Evolutionary conservation across 2,329 filamentous ascomycete genomes (phyloP), one percentile per base, ranked within the genome.

Genomic region (Ophiocordyceps australis): DNA sequence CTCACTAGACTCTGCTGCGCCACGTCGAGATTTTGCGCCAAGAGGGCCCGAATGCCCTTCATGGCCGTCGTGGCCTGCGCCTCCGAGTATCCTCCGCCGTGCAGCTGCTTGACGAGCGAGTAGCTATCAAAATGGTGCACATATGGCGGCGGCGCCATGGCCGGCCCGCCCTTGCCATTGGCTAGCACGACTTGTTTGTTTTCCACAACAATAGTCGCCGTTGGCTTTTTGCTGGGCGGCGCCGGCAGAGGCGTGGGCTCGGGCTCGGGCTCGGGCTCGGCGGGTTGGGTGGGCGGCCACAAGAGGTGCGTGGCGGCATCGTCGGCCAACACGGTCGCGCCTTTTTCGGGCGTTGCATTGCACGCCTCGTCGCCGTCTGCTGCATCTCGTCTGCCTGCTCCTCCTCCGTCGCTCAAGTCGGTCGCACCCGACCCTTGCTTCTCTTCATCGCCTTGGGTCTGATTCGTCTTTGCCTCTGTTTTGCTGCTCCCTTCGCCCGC

Each of bases 121-220:
- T 89, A 98, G 14, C 76, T 93, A 52, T 98, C 86, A 50, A 98
- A 98, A 53, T 95, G 83, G 54, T 98, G 89, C 18, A 93, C 73
- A 44, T 93, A 91, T 2, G 74, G 78, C 7, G 79, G 69, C 1
- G 80, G 66, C 24, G 70, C 62, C 43, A 78, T 65, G 44, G 83
- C 73, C 5, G n/a, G n/a, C n/a, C n/a, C n/a, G n/a, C n/a, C n/a
- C n/a, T n/a, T n/a, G n/a, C n/a, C n/a, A n/a, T n/a, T n/a, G n/a
- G n/a, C n/a, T n/a, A n/a, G n/a, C n/a, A n/a, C n/a, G n/a, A n/a
- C n/a, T n/a, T n/a, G n/a, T n/a, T n/a, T n/a, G n/a, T n/a, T n/a
- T n/a, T n/a, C n/a, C n/a, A n/a, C n/a, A n/a, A n/a, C n/a, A n/a
- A n/a, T n/a, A n/a, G n/a, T n/a, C n/a, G n/a, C n/a, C n/a, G n/a